These are phyloP conservation scores for Exophiala phaeomuriformis DNA, from an alignment of 2,329 filamentous ascomycete genomes.

Conservation along the genomic window DNA sequence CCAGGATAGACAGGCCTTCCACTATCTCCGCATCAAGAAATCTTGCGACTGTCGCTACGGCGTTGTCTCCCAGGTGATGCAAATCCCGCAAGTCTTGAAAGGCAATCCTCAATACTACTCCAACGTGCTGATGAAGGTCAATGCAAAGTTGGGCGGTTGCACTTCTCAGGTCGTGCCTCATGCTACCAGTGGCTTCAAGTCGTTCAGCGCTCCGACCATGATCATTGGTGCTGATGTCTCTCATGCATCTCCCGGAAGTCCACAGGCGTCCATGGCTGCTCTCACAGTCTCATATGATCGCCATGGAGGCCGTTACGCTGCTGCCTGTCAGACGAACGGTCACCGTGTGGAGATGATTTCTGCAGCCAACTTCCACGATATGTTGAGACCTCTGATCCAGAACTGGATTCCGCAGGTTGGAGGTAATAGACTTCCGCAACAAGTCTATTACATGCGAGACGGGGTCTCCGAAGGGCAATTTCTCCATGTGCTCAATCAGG, in stretches of 20 bases:
- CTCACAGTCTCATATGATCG: constrained; percentile 75
- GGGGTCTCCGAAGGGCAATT: constrained; percentile 88
- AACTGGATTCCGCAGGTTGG: constrained; percentile 57
- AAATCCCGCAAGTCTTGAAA: constrained; percentile 60
- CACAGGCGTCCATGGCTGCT: constrained; percentile 68
- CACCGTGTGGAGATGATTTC: constrained; percentile 72
- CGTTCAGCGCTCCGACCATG: constrained; percentile 54
- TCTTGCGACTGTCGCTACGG: constrained; percentile 77
- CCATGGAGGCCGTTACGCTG: constrained; percentile 66
- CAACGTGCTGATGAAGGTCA: constrained; percentile 95
- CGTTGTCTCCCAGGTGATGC: constrained; percentile 77
- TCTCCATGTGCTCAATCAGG: constrained; percentile 66
- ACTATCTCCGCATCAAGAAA: constrained; percentile 84
- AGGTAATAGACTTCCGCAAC: constrained; percentile 52
- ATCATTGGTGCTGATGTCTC: constrained; percentile 89
- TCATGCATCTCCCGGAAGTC: constrained; percentile 64
- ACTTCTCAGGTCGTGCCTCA: constrained; percentile 52
- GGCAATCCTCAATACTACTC: constrained; percentile 76
- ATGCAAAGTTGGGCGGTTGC: constrained; percentile 83
- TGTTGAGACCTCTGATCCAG: constrained; percentile 58
- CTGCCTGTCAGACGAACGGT: constrained; percentile 75
- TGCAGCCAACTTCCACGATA: constrained; percentile 55
- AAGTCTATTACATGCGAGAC: constrained; percentile 88
- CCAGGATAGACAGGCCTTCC: constrained; percentile 59
- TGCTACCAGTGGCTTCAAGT: constrained; percentile 30